A percentile compares a stretch with the other conserved stretches of the same genome.
Conservation (phyloP, 2,329 filamentous ascomycete species). For the Geosmithia morbida region DNA sequence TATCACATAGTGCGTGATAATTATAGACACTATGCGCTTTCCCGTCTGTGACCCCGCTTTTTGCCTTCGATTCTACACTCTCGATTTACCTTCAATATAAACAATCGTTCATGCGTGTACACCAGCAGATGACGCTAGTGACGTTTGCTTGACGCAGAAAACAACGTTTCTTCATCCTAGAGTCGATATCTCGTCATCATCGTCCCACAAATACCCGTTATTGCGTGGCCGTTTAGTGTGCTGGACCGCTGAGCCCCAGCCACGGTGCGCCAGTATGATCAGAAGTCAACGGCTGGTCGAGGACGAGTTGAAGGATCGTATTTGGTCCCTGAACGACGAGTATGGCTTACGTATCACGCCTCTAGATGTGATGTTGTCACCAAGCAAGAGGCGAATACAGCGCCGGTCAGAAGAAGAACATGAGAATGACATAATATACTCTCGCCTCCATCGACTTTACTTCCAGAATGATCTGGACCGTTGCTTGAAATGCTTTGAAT, state of each 20-base stretch:
- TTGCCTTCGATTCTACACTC: not conserved
- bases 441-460: not conserved
- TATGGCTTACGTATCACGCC: conserved; percentile 8
- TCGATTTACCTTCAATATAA: not conserved
- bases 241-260: no score
- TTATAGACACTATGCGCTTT: no score
- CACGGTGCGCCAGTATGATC: no score
- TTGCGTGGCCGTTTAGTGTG: no score
- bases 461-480: not conserved
- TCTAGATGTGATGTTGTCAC: not conserved
- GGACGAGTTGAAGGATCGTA: conserved; percentile 9
- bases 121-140: not conserved
- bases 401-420: not conserved
- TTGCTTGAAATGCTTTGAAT: not conserved
- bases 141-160: not conserved
- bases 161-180: no score
- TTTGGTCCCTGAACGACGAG: conserved; percentile 11
- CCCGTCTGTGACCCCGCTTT: not conserved
- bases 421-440: not conserved
- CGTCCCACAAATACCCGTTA: not conserved
- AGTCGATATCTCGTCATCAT: not conserved
- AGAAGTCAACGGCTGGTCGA: not conserved
- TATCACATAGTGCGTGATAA: no score
- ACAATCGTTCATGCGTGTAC: not conserved
- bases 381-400: not conserved